Percentiles rank a stretch among this genome's conserved stretches.
Conservation (phyloP, 305 asterid genomes). For the Ajuga reptans region DNA sequence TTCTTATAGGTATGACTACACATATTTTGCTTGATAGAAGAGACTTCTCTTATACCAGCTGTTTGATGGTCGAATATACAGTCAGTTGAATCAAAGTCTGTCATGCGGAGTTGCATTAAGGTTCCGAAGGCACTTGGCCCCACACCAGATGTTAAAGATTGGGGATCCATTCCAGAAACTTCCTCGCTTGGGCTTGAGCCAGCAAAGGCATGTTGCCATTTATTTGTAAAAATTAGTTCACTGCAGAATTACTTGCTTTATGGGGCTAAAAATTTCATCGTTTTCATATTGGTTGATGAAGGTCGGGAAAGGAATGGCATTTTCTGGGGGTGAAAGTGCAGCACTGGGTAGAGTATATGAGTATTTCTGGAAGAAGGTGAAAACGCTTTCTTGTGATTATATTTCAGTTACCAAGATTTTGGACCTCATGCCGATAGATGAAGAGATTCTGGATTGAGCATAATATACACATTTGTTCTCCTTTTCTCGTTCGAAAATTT, state of each 20-base stretch:
- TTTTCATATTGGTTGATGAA: constrained; percentile 23
- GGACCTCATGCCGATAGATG: neutral
- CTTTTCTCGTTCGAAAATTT: neutral
- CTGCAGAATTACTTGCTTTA: neutral
- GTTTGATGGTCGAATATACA: constrained; percentile 32
- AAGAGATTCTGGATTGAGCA: neutral
- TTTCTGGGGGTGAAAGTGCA: constrained; percentile 88
- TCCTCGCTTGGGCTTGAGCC: constrained; percentile 51
- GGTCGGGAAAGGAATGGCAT: constrained; percentile 73
- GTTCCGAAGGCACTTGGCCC: constrained; percentile 72
- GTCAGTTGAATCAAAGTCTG: constrained; percentile 71
- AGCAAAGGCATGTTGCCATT: constrained; percentile 43
- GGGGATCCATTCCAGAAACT: constrained; percentile 75
- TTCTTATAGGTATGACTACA: neutral
- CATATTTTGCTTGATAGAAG: constrained; percentile 1
- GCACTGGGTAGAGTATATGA: constrained; percentile 74
- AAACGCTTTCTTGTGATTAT: neutral
- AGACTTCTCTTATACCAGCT: neutral
- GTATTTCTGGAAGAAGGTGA: constrained; percentile 89
- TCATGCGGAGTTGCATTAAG: constrained; percentile 51
- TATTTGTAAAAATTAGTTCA: neutral
- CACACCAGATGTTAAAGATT: constrained; percentile 51
- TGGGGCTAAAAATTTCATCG: neutral
- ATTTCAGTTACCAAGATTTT: neutral
- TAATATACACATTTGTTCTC: neutral